These are phyloP conservation scores for Petunia hybrid DNA, from an alignment of 305 asterid genomes.

Conservation along the genomic window DNA sequence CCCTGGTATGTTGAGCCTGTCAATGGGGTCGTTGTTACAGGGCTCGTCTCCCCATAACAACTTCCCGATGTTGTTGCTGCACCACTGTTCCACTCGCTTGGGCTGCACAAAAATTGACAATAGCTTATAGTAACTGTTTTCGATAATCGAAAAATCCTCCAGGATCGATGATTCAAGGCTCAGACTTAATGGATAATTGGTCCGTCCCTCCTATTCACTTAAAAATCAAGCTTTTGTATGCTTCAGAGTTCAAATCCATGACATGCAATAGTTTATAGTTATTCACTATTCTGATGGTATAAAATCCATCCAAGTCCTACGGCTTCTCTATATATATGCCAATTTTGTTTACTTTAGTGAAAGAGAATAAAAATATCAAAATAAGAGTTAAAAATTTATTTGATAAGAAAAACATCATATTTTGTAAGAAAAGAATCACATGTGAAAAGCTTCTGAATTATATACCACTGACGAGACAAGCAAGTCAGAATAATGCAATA, in stretches of 20 bases:
- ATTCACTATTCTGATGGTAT: no score
- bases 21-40: constrained; percentile 57
- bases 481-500: constrained; percentile 9
- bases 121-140: background rate
- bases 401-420: background rate
- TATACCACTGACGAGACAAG: constrained; percentile 15
- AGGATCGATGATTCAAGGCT: no score
- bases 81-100: constrained; percentile 82
- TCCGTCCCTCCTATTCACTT: no score
- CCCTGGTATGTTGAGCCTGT: constrained; percentile 55
- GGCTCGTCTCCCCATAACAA: constrained; percentile 89
- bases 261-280: no score
- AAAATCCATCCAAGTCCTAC: no score
- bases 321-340: background rate
- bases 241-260: no score
- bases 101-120: constrained; percentile 48
- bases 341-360: background rate
- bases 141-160: no score
- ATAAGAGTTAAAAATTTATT: background rate
- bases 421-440: background rate
- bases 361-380: background rate
- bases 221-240: no score
- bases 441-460: background rate
- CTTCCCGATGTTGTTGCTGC: constrained; percentile 59
- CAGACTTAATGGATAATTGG: no score